Evolutionary conservation across 1,284 basidiomycete species (phyloP), one percentile per base, ranked within the genome.

Genomic region (Ganoderma leucocontextum): DNA sequence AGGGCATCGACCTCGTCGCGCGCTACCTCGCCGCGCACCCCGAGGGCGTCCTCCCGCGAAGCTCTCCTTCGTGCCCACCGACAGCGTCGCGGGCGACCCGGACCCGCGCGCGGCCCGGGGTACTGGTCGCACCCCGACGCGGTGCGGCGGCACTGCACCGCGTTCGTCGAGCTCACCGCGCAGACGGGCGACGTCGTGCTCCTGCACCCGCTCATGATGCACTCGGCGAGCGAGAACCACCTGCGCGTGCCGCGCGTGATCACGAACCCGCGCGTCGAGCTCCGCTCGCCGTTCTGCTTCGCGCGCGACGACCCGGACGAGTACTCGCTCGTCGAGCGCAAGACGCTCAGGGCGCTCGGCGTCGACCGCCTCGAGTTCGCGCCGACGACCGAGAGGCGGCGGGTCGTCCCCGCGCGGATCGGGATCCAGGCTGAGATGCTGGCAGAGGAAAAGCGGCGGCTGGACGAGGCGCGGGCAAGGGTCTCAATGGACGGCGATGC

Each of bases 171-270:
- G 78, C 80, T 88, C 76, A 87, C 86, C 0, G 88, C 87, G 58
- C 81, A 86, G 63, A 76, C 85, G 59, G 89, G 88, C 29, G 89
- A 90, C 73, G 88, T 89, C 35, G 83, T 89, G 22, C 81, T 90
- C 38, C 79, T 90, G 78, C 88, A 90, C 77, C 88, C 88, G 55
- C 78, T 90, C 68, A 90, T 89, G 87, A 78, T 88, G 66, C 88
- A 90, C 73, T 85, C 87, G 12, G 88, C 89, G n/a, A 86, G 86
- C 52, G 87, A 85, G 78, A 91, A 91, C 76, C 80, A 85, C 69
- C 77, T 84, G 42, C 84, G 88, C 25, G 75, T 82, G 19, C 85
- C 84, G 49, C 81, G 88, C 63, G 80, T 90, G 66, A 90, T 90
- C 74, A 89, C 87, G 52, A 90, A 90, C 73, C 89, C 88, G 64